These are phyloP conservation scores for Lumnitzera racemosa DNA, from an alignment of 345 rosid species.

Conservation along the genomic window DNA sequence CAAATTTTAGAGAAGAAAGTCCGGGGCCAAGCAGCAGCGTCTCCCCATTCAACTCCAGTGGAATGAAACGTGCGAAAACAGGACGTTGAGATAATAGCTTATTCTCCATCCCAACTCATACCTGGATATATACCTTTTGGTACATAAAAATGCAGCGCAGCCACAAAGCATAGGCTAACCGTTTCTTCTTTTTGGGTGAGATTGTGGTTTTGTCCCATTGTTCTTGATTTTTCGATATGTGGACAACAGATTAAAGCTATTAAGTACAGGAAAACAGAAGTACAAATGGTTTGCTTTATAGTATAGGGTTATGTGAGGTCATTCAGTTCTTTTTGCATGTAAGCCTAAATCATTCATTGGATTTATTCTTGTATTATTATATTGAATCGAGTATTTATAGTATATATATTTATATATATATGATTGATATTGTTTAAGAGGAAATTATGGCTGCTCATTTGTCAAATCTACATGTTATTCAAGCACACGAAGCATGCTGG, in stretches of 20 bases:
- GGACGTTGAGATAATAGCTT: conserved; percentile 47
- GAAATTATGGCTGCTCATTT: neutral
- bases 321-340: conserved; percentile 22
- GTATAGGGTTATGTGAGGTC: conserved; percentile 36
- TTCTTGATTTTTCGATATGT: conserved; percentile 12
- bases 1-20: conserved; percentile 90
- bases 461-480: too few relatives aligned
- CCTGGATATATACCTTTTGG: conserved; percentile 24
- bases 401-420: neutral
- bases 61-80: conserved; percentile 95
- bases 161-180: conserved; percentile 39
- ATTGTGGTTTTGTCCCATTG: conserved; percentile 24
- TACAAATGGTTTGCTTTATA: conserved; percentile 21
- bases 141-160: conserved; percentile 27
- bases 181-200: conserved; percentile 34
- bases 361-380: conserved; percentile 49
- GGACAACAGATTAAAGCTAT: conserved; percentile 14
- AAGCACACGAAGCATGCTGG: too few relatives aligned
- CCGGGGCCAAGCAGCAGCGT: conserved; percentile 94
- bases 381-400: conserved; percentile 19
- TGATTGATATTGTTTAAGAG: neutral
- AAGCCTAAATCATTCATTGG: conserved; percentile 48
- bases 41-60: conserved; percentile 90
- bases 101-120: conserved; percentile 16
- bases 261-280: conserved; percentile 1